Conservation (phyloP, 1,284 basidiomycete genomes). For the Macrocystidia cucumis region DNA sequence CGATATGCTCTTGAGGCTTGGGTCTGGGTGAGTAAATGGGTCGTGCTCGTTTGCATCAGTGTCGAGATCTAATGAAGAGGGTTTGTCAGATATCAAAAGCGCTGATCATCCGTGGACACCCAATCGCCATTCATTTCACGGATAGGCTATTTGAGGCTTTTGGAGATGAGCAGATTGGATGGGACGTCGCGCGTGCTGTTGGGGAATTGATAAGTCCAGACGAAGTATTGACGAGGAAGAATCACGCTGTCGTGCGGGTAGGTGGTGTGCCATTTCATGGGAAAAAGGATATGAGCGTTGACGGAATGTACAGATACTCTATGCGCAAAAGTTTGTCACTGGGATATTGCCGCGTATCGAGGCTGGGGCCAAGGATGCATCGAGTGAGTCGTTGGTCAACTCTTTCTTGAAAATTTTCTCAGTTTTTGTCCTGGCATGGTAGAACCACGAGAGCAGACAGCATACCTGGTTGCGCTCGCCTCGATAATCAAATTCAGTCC, state of each 20-base stretch:
- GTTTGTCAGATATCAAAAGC: conserved; percentile 74
- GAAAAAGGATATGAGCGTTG: too few relatives aligned
- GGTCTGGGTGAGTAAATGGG: conserved; percentile 53
- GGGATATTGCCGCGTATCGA: conserved; percentile 72
- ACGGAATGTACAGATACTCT: conserved; percentile 69
- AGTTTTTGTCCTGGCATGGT: too few relatives aligned
- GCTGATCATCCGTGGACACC: conserved; percentile 70
- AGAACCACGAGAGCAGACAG: conserved; percentile 43
- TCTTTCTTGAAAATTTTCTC: too few relatives aligned
- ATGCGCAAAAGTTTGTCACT: conserved; percentile 81
- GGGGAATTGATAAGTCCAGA: conserved; percentile 58
- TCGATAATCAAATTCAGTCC: conserved; percentile 80
- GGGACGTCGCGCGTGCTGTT: conserved; percentile 69
- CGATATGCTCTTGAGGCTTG: conserved; percentile 53
- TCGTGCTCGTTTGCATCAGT: conserved; percentile 6
- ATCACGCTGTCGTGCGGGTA: conserved; percentile 74
- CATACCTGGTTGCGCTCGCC: conserved; percentile 82
- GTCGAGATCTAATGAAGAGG: too few relatives aligned
- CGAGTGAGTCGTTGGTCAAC: conserved; percentile 34
- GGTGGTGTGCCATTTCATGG: conserved; percentile 10
- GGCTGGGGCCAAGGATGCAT: conserved; percentile 41
- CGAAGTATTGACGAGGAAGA: conserved; percentile 63
- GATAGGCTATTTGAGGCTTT: conserved; percentile 67
- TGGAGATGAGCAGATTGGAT: conserved; percentile 46
- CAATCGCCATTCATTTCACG: conserved; percentile 47